Evolutionary conservation across 768 basidiomycete genomes (phyloP), one percentile per base, ranked within the genome.

Genomic region (Tubosaeta sp.): DNA sequence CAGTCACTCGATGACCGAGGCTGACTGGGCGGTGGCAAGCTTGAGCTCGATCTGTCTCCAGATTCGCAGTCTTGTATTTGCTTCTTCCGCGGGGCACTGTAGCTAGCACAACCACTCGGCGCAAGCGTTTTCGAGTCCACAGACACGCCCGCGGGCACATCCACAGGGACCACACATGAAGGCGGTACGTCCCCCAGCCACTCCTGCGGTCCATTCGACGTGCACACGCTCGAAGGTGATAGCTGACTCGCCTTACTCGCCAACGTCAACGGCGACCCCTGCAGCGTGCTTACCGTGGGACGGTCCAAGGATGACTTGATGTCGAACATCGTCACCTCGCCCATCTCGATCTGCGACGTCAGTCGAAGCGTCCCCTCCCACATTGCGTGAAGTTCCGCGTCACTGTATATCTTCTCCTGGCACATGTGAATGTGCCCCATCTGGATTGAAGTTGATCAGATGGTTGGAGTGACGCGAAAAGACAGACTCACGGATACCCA

Each of bases 271-370:
- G 27, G n/a, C 26, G 52, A 26, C 22, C 33, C 44, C 13, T 33
- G 37, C 34, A 52, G 16, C 22, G 51, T 57, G 31, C 35, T 16
- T 0, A n/a, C 29, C 8, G 32, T 13, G 14, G 5, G 34, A 11
- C 38, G 9, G 5, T 22, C 39, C 7, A 44, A 41, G 14, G 43
- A 42, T 34, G 37, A 27, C 11, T 49, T 25, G 11, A 12, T 10
- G 13, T 27, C 48, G 38, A 47, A 2, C 11, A 47, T 47, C 27
- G 25, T 43, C 19, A 3, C 35, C 41, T 53, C 35, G 7, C 50
- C 53, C 25, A 54, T 50, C 25, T 62, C 57, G n/a, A 59, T 55
- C 26, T 44, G 50, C 25, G 60, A 57, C 9, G 61, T 63, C 53
- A 63, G 47, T 32, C 57, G 52, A 1, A 60, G 11, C 11, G 48